These are phyloP conservation scores for Globisporangium echinulatum DNA, from an alignment of 352 stramenopile species.

Conservation along the genomic window DNA sequence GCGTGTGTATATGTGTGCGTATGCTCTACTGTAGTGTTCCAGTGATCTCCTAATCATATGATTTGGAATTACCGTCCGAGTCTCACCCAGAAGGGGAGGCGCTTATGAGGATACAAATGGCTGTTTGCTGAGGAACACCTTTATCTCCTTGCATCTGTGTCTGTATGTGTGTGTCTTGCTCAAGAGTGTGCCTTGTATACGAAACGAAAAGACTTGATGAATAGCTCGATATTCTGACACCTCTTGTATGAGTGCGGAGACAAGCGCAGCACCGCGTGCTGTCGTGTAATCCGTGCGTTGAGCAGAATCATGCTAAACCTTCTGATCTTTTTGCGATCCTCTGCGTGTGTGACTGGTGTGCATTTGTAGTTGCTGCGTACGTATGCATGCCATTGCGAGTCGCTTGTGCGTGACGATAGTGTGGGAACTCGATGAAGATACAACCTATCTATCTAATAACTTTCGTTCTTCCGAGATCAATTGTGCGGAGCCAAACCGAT, in stretches of 20 bases:
- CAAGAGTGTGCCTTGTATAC: neutral
- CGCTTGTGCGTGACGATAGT: slow-evolving; percentile 1
- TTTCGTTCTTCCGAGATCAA: slow-evolving; percentile 83
- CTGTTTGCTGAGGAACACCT: slow-evolving; percentile 84
- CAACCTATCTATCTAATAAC: slow-evolving; percentile 74
- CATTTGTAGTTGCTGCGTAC: neutral
- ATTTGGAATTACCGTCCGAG: slow-evolving; percentile 89
- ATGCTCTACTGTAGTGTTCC: slow-evolving; percentile 26
- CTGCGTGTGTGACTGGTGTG: neutral
- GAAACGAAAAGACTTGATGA: slow-evolving; percentile 59
- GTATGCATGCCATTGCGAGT: neutral
- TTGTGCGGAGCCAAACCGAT: slow-evolving; percentile 16
- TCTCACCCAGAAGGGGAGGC: slow-evolving; percentile 17
- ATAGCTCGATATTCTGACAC: slow-evolving; percentile 89
- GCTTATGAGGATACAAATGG: slow-evolving; percentile 77
- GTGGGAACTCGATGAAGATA: slow-evolving; percentile 65
- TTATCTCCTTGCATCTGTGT: neutral
- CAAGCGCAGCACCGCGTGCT: slow-evolving; percentile 54
- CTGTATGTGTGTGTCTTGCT: slow-evolving; percentile 9
- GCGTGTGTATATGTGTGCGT: slow-evolving; percentile 2
- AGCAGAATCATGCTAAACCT: slow-evolving; percentile 78
- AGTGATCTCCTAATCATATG: slow-evolving; percentile 77
- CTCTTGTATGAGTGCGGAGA: slow-evolving; percentile 84
- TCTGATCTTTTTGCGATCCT: slow-evolving; percentile 32
- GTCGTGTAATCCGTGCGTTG: slow-evolving; percentile 42